Base-by-base conservation (phyloP, 2,329 filamentous ascomycete species). In the Botrytis fragariae region DNA sequence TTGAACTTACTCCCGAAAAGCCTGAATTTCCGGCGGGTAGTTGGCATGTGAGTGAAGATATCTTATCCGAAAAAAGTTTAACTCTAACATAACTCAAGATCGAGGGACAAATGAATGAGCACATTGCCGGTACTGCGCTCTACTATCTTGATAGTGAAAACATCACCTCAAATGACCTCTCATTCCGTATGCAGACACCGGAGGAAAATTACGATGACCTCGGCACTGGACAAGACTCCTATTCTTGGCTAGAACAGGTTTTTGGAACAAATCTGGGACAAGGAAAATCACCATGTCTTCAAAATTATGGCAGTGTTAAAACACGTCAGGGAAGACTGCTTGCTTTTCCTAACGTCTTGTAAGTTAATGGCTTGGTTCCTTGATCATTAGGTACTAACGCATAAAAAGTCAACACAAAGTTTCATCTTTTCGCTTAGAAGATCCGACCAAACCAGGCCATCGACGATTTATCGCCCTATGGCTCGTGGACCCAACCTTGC, bases 391-490 rank as follows among this genome's bases (percentile, higher is more conserved):
- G 29, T 14, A 14, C 39, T 64, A 14, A 64, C 22, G 12, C 3
- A 32, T 29, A 29, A 29, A 18, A 62, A 70, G 57, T 20, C 88
- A 90, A 75, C 87, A 90, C 77, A 81, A 82, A 25, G 86, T 88
- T 0, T 77, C 82, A 8, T 82, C 85, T 0, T 91, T 91, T 78
- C 74, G 78, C 6, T 83, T 91, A 0, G 77, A 75, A 2, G 88
- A 91, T 74, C 77, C 77, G 0, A 85, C 84, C 0, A 85, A 84
- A 72, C 84, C 86, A 0, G 89, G 89, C 3, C 86, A 90, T 77
- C 82, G 86, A 22, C 86, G 87, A 75, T 86, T 90, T 72, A 80
- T 91, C 0, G 86, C 86, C 0, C 82, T 91, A 57, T 91, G 86
- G 78, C 83, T 91, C 2, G 85, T 91, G 3, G 88, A 91, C 75